Conservation (phyloP, 306 rosid genomes). For the Quercus dentata region DNA sequence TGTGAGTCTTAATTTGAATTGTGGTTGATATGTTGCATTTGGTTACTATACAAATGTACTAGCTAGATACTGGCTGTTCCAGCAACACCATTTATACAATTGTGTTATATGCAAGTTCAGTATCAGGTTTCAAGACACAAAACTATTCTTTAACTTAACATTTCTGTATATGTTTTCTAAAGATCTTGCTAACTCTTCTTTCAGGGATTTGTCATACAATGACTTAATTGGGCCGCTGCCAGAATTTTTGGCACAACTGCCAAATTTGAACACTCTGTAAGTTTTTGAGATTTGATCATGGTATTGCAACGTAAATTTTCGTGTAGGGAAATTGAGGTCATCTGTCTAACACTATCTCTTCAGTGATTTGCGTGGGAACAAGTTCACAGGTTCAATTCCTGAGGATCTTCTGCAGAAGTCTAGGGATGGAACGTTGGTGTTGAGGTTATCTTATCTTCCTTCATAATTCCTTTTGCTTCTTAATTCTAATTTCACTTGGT, state of each 20-base stretch:
- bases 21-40: neutral
- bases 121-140: no score
- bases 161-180: no score
- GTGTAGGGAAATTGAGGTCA: neutral
- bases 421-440: neutral
- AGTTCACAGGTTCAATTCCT: slow-evolving; percentile 26
- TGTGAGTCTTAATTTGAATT: no score
- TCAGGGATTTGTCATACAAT: slow-evolving; percentile 35
- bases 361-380: slow-evolving; percentile 20
- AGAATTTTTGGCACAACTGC: no score
- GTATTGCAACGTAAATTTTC: neutral
- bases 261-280: slow-evolving; percentile 11
- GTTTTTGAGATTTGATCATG: neutral
- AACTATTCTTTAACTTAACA: no score
- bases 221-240: no score
- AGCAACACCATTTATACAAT: neutral
- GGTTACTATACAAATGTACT: neutral
- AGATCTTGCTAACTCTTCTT: neutral
- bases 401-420: slow-evolving; percentile 3
- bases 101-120: neutral
- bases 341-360: neutral
- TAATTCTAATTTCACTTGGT: neutral
- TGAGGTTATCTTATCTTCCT: slow-evolving; percentile 3
- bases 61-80: neutral
- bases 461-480: neutral